phyloP scores from a whole-genome alignment of 2,329 filamentous ascomycete species.

The Penicillium sp. region DNA sequence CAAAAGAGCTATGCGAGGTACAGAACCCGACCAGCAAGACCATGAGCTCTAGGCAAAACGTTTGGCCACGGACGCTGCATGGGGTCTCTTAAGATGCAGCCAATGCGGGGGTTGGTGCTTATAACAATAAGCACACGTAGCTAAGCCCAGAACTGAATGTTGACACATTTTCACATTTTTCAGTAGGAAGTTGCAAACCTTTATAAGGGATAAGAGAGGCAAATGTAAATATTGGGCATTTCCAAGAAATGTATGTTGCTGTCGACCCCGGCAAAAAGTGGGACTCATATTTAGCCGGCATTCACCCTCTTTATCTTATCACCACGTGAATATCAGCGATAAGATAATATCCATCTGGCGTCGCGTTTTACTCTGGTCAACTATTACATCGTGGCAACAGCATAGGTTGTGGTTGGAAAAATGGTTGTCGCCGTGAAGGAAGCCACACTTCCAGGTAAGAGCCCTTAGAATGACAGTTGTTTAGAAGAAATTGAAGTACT shows the following conservation, averaged over 20 bases:
- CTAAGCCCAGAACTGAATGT: not conserved
- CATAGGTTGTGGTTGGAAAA: not conserved
- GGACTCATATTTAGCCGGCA: not conserved
- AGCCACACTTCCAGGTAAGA: constrained; percentile 14
- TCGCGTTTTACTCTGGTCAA: not conserved
- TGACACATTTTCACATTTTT: too few species aligned
- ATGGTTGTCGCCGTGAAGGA: constrained; percentile 19
- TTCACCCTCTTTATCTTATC: not conserved
- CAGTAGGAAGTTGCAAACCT: not conserved
- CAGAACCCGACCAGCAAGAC: too few species aligned
- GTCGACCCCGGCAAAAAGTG: not conserved
- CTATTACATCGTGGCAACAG: not conserved
- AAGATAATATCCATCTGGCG: not conserved
- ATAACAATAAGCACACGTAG: too few species aligned
- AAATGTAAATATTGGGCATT: not conserved
- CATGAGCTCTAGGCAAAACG: too few species aligned
- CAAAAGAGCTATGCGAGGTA: too few species aligned
- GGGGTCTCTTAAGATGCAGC: too few species aligned
- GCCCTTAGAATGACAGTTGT: not conserved
- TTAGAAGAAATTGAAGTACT: not conserved
- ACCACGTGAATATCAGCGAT: not conserved
- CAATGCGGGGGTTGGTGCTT: too few species aligned
- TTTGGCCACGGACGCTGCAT: too few species aligned
- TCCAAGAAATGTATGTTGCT: not conserved
- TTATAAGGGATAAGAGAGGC: not conserved